phyloP scores from a whole-genome alignment of 169 alveolate species.

The Eimeria maxima region DNA sequence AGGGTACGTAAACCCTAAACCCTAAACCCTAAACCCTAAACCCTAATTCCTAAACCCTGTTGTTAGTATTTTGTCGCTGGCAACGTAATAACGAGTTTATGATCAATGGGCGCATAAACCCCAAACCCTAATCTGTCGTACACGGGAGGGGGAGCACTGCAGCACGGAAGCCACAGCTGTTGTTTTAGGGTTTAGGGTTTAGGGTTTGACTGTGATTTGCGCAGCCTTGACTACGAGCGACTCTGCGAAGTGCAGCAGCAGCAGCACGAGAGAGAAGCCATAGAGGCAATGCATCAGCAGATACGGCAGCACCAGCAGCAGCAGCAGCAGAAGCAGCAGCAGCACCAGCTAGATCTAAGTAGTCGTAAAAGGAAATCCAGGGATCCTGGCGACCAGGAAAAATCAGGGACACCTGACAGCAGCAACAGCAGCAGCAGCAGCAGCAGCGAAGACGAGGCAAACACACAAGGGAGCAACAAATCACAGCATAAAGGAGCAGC shows the following conservation, averaged over 20 bases:
- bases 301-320: background rate
- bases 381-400: background rate
- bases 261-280: constrained; percentile 16
- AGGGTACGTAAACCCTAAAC: no score
- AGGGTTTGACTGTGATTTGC: constrained; percentile 9
- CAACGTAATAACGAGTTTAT: background rate
- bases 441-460: constrained; percentile 13
- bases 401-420: no score
- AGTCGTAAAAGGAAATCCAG: background rate
- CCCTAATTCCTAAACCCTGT: background rate
- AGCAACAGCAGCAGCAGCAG: constrained; percentile 1
- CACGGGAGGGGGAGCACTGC: no score
- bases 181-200: background rate
- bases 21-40: no score
- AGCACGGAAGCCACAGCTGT: no score
- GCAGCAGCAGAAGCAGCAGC: background rate
- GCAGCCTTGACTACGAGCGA: constrained; percentile 86
- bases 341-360: background rate
- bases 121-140: no score
- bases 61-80: constrained; percentile 66
- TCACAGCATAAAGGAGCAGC: no score
- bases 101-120: no score
- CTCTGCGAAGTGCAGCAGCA: constrained; percentile 46
- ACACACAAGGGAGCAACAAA: background rate
- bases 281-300: background rate